Percentiles rank a stretch among this genome's conserved stretches.
Evolutionary conservation across 2,329 filamentous ascomycete genomes (phyloP).

Genomic region (Alternaria atra): DNA sequence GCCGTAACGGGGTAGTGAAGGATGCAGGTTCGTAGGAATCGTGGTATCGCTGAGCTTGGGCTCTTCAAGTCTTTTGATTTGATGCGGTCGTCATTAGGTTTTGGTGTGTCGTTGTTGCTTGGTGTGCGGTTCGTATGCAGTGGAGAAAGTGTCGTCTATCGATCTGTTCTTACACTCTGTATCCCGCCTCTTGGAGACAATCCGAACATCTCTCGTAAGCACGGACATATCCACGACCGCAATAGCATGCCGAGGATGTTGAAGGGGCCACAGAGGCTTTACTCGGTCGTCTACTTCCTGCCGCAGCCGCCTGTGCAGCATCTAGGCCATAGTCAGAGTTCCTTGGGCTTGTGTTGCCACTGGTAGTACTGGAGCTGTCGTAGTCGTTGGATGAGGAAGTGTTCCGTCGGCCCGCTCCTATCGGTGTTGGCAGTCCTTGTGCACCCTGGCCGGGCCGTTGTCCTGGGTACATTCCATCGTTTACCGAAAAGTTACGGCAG

Average conservation of each 20-base stretch:
- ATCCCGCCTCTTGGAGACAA: conserved; percentile 56
- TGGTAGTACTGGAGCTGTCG: conserved; percentile 61
- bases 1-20: conserved; percentile 1
- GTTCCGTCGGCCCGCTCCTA: conserved; percentile 66
- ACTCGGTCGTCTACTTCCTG: conserved; percentile 43
- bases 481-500: conserved; percentile 96
- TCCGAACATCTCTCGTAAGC: conserved; percentile 55
- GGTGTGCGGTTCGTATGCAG: not conserved
- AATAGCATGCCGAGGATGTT: conserved; percentile 44
- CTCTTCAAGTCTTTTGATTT: conserved; percentile 46
- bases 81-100: conserved; percentile 3
- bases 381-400: conserved; percentile 60
- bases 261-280: conserved; percentile 43
- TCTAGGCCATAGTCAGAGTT: conserved; percentile 58
- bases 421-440: conserved; percentile 70
- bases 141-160: not conserved
- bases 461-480: conserved; percentile 83
- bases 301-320: conserved; percentile 24
- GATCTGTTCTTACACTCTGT: conserved; percentile 27
- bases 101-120: conserved; percentile 24
- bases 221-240: conserved; percentile 51
- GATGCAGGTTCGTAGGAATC: conserved; percentile 26
- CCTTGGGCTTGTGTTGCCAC: conserved; percentile 65
- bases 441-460: conserved; percentile 64
- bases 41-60: conserved; percentile 50